A percentile compares a stretch with the other conserved stretches of the same genome.
phyloP scores from a whole-genome alignment of 1,284 basidiomycete species.

The Ustilago xerochloae region DNA sequence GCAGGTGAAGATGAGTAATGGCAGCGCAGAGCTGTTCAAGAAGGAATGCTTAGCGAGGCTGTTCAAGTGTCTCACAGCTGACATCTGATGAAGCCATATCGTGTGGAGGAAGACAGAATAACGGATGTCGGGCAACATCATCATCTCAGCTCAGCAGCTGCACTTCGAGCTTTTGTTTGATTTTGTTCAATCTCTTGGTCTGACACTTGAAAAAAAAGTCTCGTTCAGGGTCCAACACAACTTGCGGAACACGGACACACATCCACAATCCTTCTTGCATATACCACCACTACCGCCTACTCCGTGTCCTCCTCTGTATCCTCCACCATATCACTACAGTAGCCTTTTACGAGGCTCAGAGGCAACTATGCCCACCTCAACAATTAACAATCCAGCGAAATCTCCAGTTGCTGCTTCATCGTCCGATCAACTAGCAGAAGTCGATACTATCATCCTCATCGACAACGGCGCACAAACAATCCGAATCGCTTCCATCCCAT shows the following conservation, averaged over 20 bases:
- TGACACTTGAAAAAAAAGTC: not conserved
- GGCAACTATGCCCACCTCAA: conserved; percentile 7
- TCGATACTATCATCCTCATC: conserved; percentile 40
- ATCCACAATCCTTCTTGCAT: too few species aligned
- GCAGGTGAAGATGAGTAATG: not conserved
- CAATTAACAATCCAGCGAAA: not conserved
- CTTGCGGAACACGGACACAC: not conserved
- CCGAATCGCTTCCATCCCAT: conserved; percentile 41
- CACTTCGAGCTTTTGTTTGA: not conserved
- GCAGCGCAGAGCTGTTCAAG: not conserved
- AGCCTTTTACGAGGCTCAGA: not conserved
- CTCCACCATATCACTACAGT: not conserved
- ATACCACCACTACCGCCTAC: too few species aligned
- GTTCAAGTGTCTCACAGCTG: too few species aligned
- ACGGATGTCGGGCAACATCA: conserved; percentile 9
- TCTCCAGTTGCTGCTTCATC: not conserved
- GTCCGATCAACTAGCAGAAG: conserved; percentile 17
- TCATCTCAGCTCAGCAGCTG: not conserved
- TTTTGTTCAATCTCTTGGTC: conserved; percentile 4
- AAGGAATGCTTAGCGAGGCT: not conserved
- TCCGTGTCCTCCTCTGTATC: not conserved
- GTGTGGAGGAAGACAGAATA: conserved; percentile 9
- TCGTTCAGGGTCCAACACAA: conserved; percentile 18
- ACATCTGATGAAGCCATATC: too few species aligned
- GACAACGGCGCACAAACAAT: conserved; percentile 47